Conservation (phyloP, 2,329 filamentous ascomycete genomes). For the Didymosphaeria variabile region DNA sequence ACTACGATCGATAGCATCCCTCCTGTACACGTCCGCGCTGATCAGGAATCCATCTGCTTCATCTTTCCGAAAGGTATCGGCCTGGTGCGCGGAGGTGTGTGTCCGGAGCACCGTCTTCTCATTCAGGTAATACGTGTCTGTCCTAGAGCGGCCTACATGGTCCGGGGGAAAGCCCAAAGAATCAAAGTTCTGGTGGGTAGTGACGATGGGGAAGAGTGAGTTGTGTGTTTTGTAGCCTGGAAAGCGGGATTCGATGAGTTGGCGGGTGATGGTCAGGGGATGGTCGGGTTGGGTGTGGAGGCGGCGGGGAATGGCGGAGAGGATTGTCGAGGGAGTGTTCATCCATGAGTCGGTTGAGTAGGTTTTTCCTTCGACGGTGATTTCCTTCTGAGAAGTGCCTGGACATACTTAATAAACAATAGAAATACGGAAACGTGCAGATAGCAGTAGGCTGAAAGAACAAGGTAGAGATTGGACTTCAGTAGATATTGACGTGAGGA, state of each 20-base stretch:
- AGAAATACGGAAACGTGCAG: not conserved
- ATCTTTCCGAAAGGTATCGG: slow-evolving; percentile 78
- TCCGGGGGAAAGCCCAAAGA: slow-evolving; percentile 90
- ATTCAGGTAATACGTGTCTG: slow-evolving; percentile 97
- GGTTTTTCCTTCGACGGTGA: slow-evolving; percentile 69
- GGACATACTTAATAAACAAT: slow-evolving; percentile 20
- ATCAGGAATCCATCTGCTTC: slow-evolving; percentile 84
- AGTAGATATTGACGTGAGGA: not conserved
- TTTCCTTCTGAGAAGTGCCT: slow-evolving; percentile 36
- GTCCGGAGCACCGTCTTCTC: slow-evolving; percentile 83
- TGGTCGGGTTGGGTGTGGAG: slow-evolving; percentile 94
- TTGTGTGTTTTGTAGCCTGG: slow-evolving; percentile 80
- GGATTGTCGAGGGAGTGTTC: slow-evolving; percentile 81
- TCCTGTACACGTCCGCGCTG: slow-evolving; percentile 91
- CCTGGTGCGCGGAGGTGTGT: slow-evolving; percentile 93
- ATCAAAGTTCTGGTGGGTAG: slow-evolving; percentile 90
- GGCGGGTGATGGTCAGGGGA: slow-evolving; percentile 86
- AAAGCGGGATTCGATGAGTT: slow-evolving; percentile 92
- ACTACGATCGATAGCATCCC: slow-evolving; percentile 92
- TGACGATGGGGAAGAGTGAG: slow-evolving; percentile 80
- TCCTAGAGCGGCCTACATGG: slow-evolving; percentile 85
- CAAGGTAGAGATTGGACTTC: not conserved
- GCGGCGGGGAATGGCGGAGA: slow-evolving; percentile 75
- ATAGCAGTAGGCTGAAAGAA: not conserved
- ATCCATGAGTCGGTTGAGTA: slow-evolving; percentile 82